These are phyloP conservation scores for Ceratocystis papillata DNA, from an alignment of 2,329 filamentous ascomycete species.

Conservation along the genomic window DNA sequence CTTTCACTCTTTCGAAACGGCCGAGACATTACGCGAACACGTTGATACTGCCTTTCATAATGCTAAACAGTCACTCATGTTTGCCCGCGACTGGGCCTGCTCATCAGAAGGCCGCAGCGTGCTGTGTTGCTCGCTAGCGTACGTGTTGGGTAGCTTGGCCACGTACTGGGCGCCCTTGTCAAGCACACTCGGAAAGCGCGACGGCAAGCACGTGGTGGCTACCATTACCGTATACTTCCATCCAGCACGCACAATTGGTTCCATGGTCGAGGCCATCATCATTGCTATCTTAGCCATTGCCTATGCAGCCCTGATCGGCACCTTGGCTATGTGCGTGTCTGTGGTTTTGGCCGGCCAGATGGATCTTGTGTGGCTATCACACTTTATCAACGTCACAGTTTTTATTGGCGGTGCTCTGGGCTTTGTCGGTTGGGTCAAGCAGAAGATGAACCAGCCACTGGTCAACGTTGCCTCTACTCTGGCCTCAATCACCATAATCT, in stretches of 20 bases:
- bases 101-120: constrained; percentile 70
- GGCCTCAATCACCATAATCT: constrained; percentile 79
- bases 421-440: constrained; percentile 79
- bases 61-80: constrained; percentile 32
- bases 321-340: constrained; percentile 80
- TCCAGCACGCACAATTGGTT: constrained; percentile 72
- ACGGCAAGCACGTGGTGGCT: constrained; percentile 88
- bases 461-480: constrained; percentile 80
- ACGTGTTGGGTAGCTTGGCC: constrained; percentile 72
- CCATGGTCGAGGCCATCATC: constrained; percentile 76
- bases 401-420: constrained; percentile 82
- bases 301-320: constrained; percentile 58
- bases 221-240: constrained; percentile 95
- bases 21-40: constrained; percentile 33
- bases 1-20: constrained; percentile 32
- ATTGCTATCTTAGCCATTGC: constrained; percentile 67
- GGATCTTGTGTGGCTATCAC: constrained; percentile 58
- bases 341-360: constrained; percentile 62
- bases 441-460: constrained; percentile 63
- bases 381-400: constrained; percentile 66
- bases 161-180: constrained; percentile 71
- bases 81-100: constrained; percentile 48
- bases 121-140: constrained; percentile 83
- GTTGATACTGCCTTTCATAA: constrained; percentile 32
- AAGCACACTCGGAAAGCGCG: constrained; percentile 64